A percentile compares a stretch with the other conserved stretches of the same genome.
phyloP scores from a whole-genome alignment of 2,329 filamentous ascomycete genomes.

The Botrytis fabae region DNA sequence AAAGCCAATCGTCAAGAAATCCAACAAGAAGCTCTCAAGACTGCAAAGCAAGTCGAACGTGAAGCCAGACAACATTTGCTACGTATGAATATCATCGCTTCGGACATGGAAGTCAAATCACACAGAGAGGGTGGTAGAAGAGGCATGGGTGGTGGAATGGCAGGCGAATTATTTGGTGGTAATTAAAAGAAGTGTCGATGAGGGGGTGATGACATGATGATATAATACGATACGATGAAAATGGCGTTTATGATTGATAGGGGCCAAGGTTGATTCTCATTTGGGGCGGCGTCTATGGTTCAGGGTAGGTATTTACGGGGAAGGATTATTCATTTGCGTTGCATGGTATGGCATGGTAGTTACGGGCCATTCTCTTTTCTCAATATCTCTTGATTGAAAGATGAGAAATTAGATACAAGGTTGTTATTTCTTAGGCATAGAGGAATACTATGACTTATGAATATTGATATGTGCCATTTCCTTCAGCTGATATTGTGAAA shows the following conservation, averaged over 20 bases:
- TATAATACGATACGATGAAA: not conserved
- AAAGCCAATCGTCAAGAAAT: conserved; percentile 66
- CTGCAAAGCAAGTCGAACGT: conserved; percentile 69
- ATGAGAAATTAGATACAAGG: not conserved
- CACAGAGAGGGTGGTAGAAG: conserved; percentile 21
- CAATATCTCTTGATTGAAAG: not conserved
- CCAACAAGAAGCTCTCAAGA: conserved; percentile 67
- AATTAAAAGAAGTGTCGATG: not conserved
- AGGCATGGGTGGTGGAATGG: not conserved
- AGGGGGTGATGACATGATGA: not conserved
- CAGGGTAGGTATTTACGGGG: not conserved
- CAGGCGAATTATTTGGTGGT: conserved; percentile 16
- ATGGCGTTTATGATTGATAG: conserved; percentile 9
- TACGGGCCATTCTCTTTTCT: not conserved
- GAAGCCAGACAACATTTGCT: conserved; percentile 76
- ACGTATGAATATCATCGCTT: conserved; percentile 72
- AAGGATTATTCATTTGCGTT: not conserved
- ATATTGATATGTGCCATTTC: not conserved
- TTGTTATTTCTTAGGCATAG: not conserved
- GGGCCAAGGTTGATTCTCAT: not conserved
- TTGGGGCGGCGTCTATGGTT: conserved; percentile 14
- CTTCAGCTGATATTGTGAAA: not conserved
- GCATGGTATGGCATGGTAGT: not conserved
- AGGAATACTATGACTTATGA: not conserved
- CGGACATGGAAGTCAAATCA: conserved; percentile 66